These are phyloP conservation scores for Drechslerella stenobrocha DNA, from an alignment of 2,329 filamentous ascomycete species.

Conservation along the genomic window DNA sequence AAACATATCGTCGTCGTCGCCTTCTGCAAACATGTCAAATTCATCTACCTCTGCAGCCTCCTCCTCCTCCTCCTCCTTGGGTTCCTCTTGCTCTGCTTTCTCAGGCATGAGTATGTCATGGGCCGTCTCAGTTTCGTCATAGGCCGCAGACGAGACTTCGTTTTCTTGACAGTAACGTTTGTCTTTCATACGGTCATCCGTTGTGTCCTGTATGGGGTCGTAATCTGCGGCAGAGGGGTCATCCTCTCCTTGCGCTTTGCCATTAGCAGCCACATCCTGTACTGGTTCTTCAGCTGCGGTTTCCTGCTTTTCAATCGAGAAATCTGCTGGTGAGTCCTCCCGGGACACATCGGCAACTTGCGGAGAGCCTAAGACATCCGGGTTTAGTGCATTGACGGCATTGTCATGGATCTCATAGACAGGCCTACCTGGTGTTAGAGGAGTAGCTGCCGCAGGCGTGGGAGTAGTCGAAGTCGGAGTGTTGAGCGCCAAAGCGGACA, in stretches of 20 bases:
- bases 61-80: constrained; percentile 66
- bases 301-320: constrained; percentile 68
- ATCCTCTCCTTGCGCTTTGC: constrained; percentile 62
- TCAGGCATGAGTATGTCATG: constrained; percentile 54
- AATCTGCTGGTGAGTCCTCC: constrained; percentile 63
- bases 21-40: constrained; percentile 85
- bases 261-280: constrained; percentile 51
- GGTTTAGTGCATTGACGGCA: constrained; percentile 9
- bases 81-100: constrained; percentile 54
- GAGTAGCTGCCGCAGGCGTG: constrained; percentile 57
- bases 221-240: constrained; percentile 92
- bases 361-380: constrained; percentile 30
- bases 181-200: constrained; percentile 75
- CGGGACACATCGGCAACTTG: constrained; percentile 55
- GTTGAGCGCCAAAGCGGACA: constrained; percentile 70
- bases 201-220: constrained; percentile 84
- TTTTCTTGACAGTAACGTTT: constrained; percentile 66
- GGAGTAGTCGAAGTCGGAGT: constrained; percentile 62
- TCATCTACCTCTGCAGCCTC: constrained; percentile 68
- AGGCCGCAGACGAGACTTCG: constrained; percentile 61
- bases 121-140: constrained; percentile 64
- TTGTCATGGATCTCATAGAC: not conserved
- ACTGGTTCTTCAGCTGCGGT: constrained; percentile 35
- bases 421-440: constrained; percentile 37
- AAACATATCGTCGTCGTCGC: constrained; percentile 70